These are phyloP conservation scores for Aquanectria penicillioides DNA, from an alignment of 2,329 filamentous ascomycete species.

Conservation along the genomic window DNA sequence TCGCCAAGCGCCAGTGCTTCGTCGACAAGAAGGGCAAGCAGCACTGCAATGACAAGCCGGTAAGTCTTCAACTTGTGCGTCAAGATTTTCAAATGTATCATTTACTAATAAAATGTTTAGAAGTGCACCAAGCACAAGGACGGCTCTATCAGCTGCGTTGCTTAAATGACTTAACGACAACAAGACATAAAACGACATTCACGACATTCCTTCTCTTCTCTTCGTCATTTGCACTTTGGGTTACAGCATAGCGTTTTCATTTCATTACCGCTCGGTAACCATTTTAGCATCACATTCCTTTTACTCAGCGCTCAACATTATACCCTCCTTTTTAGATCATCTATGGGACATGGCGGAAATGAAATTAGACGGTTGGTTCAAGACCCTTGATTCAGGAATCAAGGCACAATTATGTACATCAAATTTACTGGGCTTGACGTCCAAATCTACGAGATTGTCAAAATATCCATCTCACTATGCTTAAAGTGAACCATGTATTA, in stretches of 20 bases:
- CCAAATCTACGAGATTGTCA: too few species aligned
- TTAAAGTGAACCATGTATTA: too few species aligned
- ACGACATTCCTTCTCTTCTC: conserved; percentile 1
- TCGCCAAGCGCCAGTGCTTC: background rate
- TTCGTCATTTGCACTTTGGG: background rate
- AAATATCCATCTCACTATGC: too few species aligned
- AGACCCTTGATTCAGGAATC: too few species aligned
- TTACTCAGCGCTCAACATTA: conserved; percentile 1
- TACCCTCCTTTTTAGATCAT: conserved; percentile 4
- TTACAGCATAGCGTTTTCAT: background rate
- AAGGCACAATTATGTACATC: too few species aligned
- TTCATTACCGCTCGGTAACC: background rate
- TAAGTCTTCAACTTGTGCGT: background rate
- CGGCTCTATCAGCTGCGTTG: background rate
- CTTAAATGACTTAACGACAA: background rate
- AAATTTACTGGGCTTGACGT: too few species aligned
- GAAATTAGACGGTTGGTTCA: too few species aligned
- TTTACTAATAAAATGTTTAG: background rate
- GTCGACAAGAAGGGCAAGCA: background rate
- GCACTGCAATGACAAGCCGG: background rate
- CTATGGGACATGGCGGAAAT: too few species aligned
- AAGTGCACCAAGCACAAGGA: background rate
- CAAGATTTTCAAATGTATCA: background rate
- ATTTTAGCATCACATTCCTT: conserved; percentile 1
- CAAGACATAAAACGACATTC: background rate